Conservation (phyloP, 805 yeast species). For the Groenewaldozyma tartarivorans region DNA sequence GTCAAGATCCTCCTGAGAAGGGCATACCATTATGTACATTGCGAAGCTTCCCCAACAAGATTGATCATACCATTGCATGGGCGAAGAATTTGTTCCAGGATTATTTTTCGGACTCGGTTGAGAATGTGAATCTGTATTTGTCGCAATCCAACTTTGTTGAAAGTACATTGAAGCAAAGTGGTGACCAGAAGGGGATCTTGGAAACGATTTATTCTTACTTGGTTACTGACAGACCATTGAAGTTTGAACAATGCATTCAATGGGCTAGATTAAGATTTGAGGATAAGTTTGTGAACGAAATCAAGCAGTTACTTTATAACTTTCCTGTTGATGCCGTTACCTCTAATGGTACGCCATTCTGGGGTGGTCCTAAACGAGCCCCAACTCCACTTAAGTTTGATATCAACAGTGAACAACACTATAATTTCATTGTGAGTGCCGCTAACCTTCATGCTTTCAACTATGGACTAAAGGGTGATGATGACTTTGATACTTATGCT, state of each 20-base stretch:
- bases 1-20: slow-evolving; percentile 98
- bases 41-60: slow-evolving; percentile 95
- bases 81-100: slow-evolving; percentile 93
- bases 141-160: slow-evolving; percentile 91
- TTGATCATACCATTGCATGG: slow-evolving; percentile 99
- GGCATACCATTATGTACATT: slow-evolving; percentile 95
- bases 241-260: slow-evolving; percentile 84
- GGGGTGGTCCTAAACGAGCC: slow-evolving; percentile 97
- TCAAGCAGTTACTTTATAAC: slow-evolving; percentile 80
- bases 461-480: slow-evolving; percentile 78
- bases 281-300: slow-evolving; percentile 73
- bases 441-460: slow-evolving; percentile 87
- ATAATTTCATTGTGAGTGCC: slow-evolving; percentile 75
- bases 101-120: slow-evolving; percentile 82
- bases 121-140: slow-evolving; percentile 82
- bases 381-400: slow-evolving; percentile 82
- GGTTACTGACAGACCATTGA: slow-evolving; percentile 72
- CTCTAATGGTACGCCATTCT: slow-evolving; percentile 83
- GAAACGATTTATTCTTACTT: slow-evolving; percentile 64
- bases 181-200: slow-evolving; percentile 80
- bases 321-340: slow-evolving; percentile 93
- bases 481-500: slow-evolving; percentile 39
- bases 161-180: slow-evolving; percentile 80
- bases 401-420: slow-evolving; percentile 64
- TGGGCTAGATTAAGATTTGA: slow-evolving; percentile 95